phyloP scores from a whole-genome alignment of 2,329 filamentous ascomycete species.

The Aciculosporium take region DNA sequence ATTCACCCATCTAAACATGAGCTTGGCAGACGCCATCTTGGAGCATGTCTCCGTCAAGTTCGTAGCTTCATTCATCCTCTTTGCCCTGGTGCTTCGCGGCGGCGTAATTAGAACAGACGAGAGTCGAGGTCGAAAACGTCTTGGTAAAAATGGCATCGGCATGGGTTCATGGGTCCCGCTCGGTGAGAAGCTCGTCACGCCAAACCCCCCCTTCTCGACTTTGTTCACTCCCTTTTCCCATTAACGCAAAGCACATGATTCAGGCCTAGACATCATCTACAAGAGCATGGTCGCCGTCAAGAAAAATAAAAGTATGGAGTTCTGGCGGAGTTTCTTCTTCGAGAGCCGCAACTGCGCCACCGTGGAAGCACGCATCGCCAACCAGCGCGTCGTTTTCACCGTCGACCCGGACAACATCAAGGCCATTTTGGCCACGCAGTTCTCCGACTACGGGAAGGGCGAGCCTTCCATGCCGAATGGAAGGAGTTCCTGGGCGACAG shows the following conservation, averaged over 20 bases:
- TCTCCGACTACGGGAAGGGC: slow-evolving; percentile 38
- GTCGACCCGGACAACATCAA: slow-evolving; percentile 43
- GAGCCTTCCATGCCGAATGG: slow-evolving; percentile 27
- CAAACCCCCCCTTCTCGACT: neutral
- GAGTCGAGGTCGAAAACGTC: slow-evolving; percentile 27
- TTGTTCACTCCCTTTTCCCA: neutral
- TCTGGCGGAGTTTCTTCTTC: slow-evolving; percentile 43
- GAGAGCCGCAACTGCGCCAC: slow-evolving; percentile 34
- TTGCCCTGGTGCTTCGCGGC: slow-evolving; percentile 24
- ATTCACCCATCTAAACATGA: slow-evolving; percentile 20
- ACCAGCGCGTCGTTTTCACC: slow-evolving; percentile 26
- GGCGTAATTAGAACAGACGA: slow-evolving; percentile 25
- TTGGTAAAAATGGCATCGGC: slow-evolving; percentile 28
- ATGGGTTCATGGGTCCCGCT: slow-evolving; percentile 27
- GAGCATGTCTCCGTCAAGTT: slow-evolving; percentile 28
- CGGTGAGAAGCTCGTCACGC: slow-evolving; percentile 22
- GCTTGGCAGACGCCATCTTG: slow-evolving; percentile 35
- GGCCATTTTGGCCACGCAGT: slow-evolving; percentile 39
- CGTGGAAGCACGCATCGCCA: slow-evolving; percentile 47
- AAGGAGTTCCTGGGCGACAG: slow-evolving; percentile 37
- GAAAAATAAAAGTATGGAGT: slow-evolving; percentile 41
- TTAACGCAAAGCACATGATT: neutral
- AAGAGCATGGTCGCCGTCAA: slow-evolving; percentile 37
- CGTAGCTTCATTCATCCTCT: slow-evolving; percentile 22
- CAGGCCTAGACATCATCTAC: slow-evolving; percentile 50